phyloP scores from a whole-genome alignment of 2,329 filamentous ascomycete species.

The Ascochyta fabae region DNA sequence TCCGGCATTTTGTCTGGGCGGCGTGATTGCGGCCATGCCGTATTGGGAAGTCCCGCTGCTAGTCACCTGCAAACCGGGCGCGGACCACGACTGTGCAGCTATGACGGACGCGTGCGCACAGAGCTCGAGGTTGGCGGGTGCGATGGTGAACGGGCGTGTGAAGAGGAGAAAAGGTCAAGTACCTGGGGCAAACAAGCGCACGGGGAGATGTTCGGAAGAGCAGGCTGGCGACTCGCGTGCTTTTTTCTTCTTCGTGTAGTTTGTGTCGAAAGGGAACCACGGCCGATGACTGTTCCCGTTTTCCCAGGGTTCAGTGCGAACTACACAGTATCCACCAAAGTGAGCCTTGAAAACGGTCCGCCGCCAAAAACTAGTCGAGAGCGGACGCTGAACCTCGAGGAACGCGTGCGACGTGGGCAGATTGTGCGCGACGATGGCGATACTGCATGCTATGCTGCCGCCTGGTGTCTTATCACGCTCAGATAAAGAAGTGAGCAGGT shows the following conservation, averaged over 20 bases:
- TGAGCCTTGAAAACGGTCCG: slow-evolving; percentile 5
- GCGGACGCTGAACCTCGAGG: slow-evolving; percentile 16
- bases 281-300: slow-evolving; percentile 18
- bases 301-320: slow-evolving; percentile 11
- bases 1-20: slow-evolving; percentile 20
- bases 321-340: neutral
- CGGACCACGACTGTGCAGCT: slow-evolving; percentile 8
- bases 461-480: slow-evolving; percentile 13
- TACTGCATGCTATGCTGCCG: slow-evolving; percentile 3
- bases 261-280: neutral
- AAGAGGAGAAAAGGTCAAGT: neutral
- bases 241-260: no score
- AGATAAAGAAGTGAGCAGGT: slow-evolving; percentile 11
- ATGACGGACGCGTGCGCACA: slow-evolving; percentile 7
- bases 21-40: slow-evolving; percentile 22
- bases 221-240: slow-evolving; percentile 1
- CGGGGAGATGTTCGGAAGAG: slow-evolving; percentile 6
- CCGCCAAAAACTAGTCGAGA: slow-evolving; percentile 14
- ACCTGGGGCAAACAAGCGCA: neutral
- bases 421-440: neutral
- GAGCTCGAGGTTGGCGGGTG: neutral
- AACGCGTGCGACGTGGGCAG: slow-evolving; percentile 4
- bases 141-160: neutral
- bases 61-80: slow-evolving; percentile 8
- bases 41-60: neutral